Base-by-base conservation (phyloP, 1,284 basidiomycete species). In the Afroboletus lepidellus region DNA sequence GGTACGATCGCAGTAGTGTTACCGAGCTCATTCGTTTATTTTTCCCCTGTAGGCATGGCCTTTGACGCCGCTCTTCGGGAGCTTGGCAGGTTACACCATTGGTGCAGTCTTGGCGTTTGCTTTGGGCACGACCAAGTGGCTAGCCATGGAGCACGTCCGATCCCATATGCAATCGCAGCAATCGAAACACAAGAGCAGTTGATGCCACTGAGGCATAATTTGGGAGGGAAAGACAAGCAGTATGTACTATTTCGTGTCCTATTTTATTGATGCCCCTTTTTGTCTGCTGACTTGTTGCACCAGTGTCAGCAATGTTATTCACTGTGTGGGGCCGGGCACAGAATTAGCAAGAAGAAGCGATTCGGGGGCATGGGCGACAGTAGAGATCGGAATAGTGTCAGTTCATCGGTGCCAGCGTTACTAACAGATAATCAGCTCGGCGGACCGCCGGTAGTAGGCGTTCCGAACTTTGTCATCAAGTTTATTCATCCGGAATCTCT, bases 51-150 rank as follows among this genome's bases (percentile, higher is more conserved):
- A 92, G 88, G 80, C 84, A 12, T 94, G 87, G 82, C 91, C 91
- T n/a, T 73, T 93, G 56, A 85, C 87, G 1, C 81, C 87, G 5
- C 79, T 81, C 15, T 85, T 83, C 60, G 84, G 84, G 27, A 81
- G 85, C 18, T 71, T 91, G 9, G 60, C 77, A 21, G 92, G 92
- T 6, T 86, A 88, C 62, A 77, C 89, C 54, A 33, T 80, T 6
- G 84, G 84, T 5, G 82, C 85, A 13, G 71, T 89, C 49, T 65
- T 60, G 7, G 84, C 84, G 3, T 74, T 89, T 50, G 69, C 74
- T 20, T 66, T 77, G 41, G 84, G 72, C 59, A 72, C 74, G 11
- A 61, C 78, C 18, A 61, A 67, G 43, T 72, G 74, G 54, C 64
- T 83, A 30, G 77, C 77, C 8, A 67, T 75, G 41, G 74, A 67